Evolutionary conservation across 345 rosid species (phyloP), one percentile per base, ranked within the genome.

Genomic region (Diplotaxis tenuifolia): DNA sequence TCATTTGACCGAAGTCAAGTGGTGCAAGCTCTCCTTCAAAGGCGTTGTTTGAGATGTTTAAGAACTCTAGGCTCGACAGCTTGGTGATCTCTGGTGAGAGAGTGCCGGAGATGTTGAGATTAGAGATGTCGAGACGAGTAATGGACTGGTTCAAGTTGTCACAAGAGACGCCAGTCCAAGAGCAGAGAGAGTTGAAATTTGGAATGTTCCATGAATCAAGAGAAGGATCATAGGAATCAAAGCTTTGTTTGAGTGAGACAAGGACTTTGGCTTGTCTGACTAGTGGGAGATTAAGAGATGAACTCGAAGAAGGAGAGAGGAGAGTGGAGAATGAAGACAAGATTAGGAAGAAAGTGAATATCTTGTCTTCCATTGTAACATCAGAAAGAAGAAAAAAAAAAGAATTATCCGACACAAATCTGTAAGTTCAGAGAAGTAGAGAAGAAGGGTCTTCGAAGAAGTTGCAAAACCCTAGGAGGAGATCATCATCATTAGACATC

Each of bases 31-130:
- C 83, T 8, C 91, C 96, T 45, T 77, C 74, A 75, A 94, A 87
- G 68, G 81, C 80, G 72, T 89, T 94, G 73, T 68, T 84, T 15
- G 96, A 91, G 73, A 94, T 74, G 82, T 94, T 91, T 12, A 91
- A 83, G 56, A 85, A 82, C 68, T 75, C 82, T 12, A 94, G 95
- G 49, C 57, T 65, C 1, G 70, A 49, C 38, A 85, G 78, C 22
- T 72, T 76, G 54, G 70, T 59, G 29, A 86, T 73, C 27, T 75
- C 78, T 29, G 86, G 86, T 0, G 91, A 84, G 29, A 89, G 79
- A 64, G 80, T 75, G 34, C 92, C 92, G 14, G 90, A 84, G 50
- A 89, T 81, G 74, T 87, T 87, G 23, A 65, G 85, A 45, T 80
- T 67, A 60, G 92, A 75, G 36, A 89, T 65, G 19, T 89, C 90